Base-by-base conservation (phyloP, 2,329 filamentous ascomycete species). In the Aaosphaeria pasadenensis region DNA sequence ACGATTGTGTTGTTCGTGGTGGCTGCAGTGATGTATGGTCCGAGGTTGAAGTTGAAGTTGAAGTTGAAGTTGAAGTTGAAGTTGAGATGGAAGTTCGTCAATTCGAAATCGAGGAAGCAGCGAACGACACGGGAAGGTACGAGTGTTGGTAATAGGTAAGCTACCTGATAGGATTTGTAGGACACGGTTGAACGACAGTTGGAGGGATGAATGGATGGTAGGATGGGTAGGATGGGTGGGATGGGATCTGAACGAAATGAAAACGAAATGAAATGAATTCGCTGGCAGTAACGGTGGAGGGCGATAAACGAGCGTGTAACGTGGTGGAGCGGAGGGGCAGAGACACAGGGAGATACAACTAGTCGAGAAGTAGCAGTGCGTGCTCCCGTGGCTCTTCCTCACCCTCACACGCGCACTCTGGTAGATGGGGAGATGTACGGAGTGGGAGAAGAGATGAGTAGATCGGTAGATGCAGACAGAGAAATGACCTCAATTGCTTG, bases 241-340 rank as follows among this genome's bases (percentile, higher is more conserved):
- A 56, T 57, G 58, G 59, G 17, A 2, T 24, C 17, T 24, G 17
- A 24, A 24, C 17, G 17, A 24, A 24, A 24, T 3, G 17, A 24
- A 24, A 24, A 24, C 17, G 17, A 24, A 24, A 24, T 24, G 17
- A 24, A 24, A 24, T 24, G 17, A 24, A 2, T 24, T 2, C 17
- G 17, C 17, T 11, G 24, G 39, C 7, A 41, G 39, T 4, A 41
- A 41, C 28, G 9, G 39, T 36, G 13, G 17, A 36, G 7, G 24
- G 39, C 28, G 39, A 28, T 9, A 62, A 67, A 59, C 64, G 63
- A 66, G 57, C 56, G 64, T 66, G 58, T 49, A 60, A 60, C 55
- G 55, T 49, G 47, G 54, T 53, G 49, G 53, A 30, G 33, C 33
- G 33, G 33, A 36, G 13, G 33, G 33, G 33, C 9, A 36, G 33